phyloP scores from a whole-genome alignment of 345 rosid genomes.

The Salix suchowensis region DNA sequence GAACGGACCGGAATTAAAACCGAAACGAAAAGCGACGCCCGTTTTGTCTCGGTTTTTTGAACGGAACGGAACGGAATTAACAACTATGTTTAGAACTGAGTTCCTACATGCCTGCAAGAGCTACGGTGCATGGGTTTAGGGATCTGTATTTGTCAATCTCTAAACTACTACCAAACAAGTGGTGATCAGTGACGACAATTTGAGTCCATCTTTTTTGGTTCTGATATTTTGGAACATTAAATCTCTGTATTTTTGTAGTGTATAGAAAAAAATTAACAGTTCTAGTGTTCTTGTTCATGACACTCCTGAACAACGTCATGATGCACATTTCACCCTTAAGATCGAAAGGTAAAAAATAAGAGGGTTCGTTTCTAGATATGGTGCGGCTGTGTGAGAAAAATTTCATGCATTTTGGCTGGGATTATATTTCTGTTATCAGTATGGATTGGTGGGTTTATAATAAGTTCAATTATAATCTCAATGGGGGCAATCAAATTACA shows the following conservation, averaged over 20 bases:
- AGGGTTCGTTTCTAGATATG: background rate
- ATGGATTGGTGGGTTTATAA: background rate
- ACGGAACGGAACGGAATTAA: no score
- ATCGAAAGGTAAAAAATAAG: background rate
- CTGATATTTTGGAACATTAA: background rate
- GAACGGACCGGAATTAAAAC: no score
- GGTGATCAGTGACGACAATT: slow-evolving; percentile 14
- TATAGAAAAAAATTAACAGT: background rate
- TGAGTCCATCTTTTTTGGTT: no score
- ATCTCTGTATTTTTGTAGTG: background rate
- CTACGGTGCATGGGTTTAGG: slow-evolving; percentile 89
- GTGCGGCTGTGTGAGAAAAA: background rate
- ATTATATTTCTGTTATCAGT: no score
- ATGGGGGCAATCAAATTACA: background rate
- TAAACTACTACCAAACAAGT: slow-evolving; percentile 43
- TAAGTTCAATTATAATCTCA: background rate
- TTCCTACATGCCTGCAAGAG: slow-evolving; percentile 65
- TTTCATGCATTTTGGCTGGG: slow-evolving; percentile 44
- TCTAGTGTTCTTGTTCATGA: background rate
- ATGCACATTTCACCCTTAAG: background rate
- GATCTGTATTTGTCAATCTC: slow-evolving; percentile 75
- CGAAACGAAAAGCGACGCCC: no score
- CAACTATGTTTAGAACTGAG: slow-evolving; percentile 18
- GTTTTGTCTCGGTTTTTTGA: no score
- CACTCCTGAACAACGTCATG: no score